A percentile compares a stretch with the other conserved stretches of the same genome.
phyloP scores from a whole-genome alignment of 1,139 yeast genomes.

The Protomyces pachydermus region DNA sequence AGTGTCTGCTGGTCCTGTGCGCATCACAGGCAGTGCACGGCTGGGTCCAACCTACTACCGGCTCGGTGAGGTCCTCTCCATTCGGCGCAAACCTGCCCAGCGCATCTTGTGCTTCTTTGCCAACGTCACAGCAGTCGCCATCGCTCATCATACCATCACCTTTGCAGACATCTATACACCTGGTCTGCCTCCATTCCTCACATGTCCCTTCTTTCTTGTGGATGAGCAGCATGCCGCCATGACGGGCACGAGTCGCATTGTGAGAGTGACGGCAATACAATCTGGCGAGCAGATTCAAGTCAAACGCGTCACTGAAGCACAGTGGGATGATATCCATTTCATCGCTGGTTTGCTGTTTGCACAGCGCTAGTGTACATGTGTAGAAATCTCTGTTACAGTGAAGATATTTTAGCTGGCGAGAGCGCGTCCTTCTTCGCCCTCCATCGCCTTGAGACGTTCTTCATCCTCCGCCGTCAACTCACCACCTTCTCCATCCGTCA shows the following conservation, averaged over 20 bases:
- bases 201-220: background rate
- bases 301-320: background rate
- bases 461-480: constrained; percentile 5
- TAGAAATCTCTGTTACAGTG: too few relatives aligned
- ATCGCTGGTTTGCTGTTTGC: background rate
- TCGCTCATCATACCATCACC: background rate
- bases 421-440: background rate
- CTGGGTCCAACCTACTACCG: background rate
- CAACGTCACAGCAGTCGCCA: background rate
- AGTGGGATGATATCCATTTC: background rate
- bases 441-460: constrained; percentile 1
- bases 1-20: background rate
- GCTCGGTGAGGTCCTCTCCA: background rate
- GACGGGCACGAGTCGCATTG: background rate
- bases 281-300: background rate
- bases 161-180: background rate
- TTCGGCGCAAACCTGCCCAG: background rate
- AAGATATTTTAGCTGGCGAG: background rate
- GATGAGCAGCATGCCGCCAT: background rate
- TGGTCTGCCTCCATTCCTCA: background rate
- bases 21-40: background rate
- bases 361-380: background rate
- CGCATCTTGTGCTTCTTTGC: background rate
- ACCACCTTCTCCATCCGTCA: constrained; percentile 9
- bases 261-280: background rate